Percentiles rank a stretch among this genome's conserved stretches.
Conservation (phyloP, 805 yeast genomes). For the Hanseniaspora vineae region DNA sequence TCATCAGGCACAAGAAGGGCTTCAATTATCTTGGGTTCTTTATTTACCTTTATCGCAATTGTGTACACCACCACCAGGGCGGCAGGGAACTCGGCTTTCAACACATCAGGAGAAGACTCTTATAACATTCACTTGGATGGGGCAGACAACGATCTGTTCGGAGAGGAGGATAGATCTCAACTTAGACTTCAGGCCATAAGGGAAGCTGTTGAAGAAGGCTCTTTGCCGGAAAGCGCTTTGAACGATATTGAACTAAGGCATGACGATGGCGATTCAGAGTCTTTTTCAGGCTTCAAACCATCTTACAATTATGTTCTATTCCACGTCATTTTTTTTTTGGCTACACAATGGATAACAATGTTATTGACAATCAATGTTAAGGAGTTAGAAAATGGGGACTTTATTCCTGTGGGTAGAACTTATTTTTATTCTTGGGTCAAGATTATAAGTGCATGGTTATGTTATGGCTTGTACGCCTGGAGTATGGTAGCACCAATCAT, state of each 20-base stretch:
- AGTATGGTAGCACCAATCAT: conserved; percentile 80
- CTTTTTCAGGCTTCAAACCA: conserved; percentile 49
- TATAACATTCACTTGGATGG: conserved; percentile 22
- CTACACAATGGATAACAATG: conserved; percentile 95
- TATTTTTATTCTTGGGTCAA: conserved; percentile 93
- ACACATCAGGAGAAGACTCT: conserved; percentile 26
- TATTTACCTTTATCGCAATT: conserved; percentile 87
- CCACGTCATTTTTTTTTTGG: conserved; percentile 84
- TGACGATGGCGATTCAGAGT: conserved; percentile 31
- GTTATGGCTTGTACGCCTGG: conserved; percentile 81
- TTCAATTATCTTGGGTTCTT: conserved; percentile 77
- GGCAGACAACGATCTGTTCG: conserved; percentile 17
- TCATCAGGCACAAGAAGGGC: conserved; percentile 83
- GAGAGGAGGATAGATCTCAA: conserved; percentile 34
- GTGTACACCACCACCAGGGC: conserved; percentile 97
- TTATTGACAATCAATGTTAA: conserved; percentile 84
- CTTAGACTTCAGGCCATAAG: conserved; percentile 78
- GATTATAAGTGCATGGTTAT: conserved; percentile 83
- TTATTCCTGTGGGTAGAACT: conserved; percentile 93
- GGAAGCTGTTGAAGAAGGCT: conserved; percentile 94
- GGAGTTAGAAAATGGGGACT: conserved; percentile 72
- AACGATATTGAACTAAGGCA: conserved; percentile 38
- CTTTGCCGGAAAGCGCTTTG: conserved; percentile 85
- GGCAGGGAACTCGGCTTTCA: conserved; percentile 65
- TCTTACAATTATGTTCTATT: conserved; percentile 78